Percentiles rank a stretch among this genome's conserved stretches.
phyloP scores from a whole-genome alignment of 2,329 filamentous ascomycete genomes.

The Rhynchosporium agropyri region DNA sequence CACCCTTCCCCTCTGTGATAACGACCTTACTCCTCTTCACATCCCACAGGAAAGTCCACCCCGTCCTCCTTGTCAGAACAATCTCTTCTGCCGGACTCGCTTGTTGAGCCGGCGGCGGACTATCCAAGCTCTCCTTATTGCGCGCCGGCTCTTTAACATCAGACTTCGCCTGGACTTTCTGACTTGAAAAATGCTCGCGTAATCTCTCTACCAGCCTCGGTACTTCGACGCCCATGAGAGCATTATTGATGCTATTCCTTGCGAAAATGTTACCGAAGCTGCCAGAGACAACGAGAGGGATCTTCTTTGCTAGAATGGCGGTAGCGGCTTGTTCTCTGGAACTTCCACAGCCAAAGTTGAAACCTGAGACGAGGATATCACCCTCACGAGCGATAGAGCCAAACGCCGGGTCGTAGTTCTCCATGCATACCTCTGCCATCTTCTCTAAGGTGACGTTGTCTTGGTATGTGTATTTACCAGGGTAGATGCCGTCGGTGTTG shows the following conservation, averaged over 20 bases:
- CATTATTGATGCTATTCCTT: conserved; percentile 80
- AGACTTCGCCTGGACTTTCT: conserved; percentile 44
- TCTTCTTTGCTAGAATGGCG: conserved; percentile 77
- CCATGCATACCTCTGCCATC: conserved; percentile 91
- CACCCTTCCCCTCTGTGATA: conserved; percentile 69
- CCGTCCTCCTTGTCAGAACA: conserved; percentile 69
- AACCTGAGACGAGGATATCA: conserved; percentile 84
- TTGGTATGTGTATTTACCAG: conserved; percentile 90
- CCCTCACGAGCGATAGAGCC: conserved; percentile 61
- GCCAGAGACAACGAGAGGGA: conserved; percentile 77
- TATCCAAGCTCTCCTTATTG: conserved; percentile 55
- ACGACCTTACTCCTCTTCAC: conserved; percentile 70
- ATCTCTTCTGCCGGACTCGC: conserved; percentile 50
- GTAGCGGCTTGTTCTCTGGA: conserved; percentile 88
- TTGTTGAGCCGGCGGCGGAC: conserved; percentile 49
- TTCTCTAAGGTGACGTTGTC: conserved; percentile 74
- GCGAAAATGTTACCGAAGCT: conserved; percentile 85
- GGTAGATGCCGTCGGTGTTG: conserved; percentile 92
- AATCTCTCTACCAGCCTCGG: conserved; percentile 68
- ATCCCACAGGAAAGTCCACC: conserved; percentile 85
- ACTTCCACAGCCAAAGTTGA: conserved; percentile 85
- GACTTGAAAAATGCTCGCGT: conserved; percentile 57
- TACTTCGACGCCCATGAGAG: conserved; percentile 71
- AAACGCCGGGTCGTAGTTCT: conserved; percentile 85
- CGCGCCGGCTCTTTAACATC: conserved; percentile 54